Conservation (phyloP, 176 grass and related monocot species). For the Phoenix dactylifera region DNA sequence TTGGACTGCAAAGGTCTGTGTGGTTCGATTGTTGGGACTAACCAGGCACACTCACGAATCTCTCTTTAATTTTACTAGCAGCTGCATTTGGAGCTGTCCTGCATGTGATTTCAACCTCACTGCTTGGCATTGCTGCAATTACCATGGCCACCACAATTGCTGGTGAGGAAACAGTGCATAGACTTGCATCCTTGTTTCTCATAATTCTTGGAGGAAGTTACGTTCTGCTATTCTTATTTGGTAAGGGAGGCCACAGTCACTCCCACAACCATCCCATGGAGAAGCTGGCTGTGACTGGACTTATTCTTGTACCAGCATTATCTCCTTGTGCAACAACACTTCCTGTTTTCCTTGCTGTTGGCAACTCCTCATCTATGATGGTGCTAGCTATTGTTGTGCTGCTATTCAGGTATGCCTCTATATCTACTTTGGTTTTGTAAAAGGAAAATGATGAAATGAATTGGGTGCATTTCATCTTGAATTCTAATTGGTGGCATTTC, state of each 20-base stretch:
- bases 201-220: slow-evolving; percentile 86
- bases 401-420: slow-evolving; percentile 57
- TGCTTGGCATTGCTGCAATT: slow-evolving; percentile 90
- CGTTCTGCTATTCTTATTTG: slow-evolving; percentile 59
- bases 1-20: no score
- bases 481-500: no score
- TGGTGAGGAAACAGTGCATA: slow-evolving; percentile 94
- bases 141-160: slow-evolving; percentile 98
- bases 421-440: no score
- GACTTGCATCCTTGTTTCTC: slow-evolving; percentile 81
- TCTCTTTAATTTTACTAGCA: slow-evolving; percentile 18
- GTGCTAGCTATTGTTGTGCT: slow-evolving; percentile 94
- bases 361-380: slow-evolving; percentile 98
- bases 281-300: slow-evolving; percentile 95
- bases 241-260: slow-evolving; percentile 83
- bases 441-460: no score
- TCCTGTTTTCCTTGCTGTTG: slow-evolving; percentile 98
- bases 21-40: no score
- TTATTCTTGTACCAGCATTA: slow-evolving; percentile 90
- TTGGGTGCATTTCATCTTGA: no score
- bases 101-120: slow-evolving; percentile 91
- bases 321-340: slow-evolving; percentile 97
- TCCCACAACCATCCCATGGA: slow-evolving; percentile 96
- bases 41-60: no score
- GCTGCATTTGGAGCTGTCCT: slow-evolving; percentile 89